Conservation (phyloP, 2,329 filamentous ascomycete species). For the Colletotrichum sp. region DNA sequence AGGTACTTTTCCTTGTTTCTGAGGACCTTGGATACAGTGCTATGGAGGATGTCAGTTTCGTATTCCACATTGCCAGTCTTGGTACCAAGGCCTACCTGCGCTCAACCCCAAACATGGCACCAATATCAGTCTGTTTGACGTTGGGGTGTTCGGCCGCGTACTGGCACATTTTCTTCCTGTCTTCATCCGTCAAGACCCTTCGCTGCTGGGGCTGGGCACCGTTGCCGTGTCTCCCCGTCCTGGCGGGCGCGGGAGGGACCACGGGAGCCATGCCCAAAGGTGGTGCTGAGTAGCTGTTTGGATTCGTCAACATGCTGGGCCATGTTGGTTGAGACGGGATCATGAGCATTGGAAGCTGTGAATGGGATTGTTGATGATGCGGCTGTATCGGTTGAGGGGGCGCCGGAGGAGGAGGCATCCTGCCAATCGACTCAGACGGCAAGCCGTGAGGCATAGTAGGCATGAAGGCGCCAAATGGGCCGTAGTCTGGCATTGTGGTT, state of each 20-base stretch:
- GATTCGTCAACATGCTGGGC: slow-evolving; percentile 83
- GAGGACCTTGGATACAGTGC: slow-evolving; percentile 98
- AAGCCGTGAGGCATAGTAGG: slow-evolving; percentile 52
- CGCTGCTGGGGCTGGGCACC: slow-evolving; percentile 67
- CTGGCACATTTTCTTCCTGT: slow-evolving; percentile 90
- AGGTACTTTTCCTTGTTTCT: slow-evolving; percentile 95
- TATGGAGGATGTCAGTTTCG: slow-evolving; percentile 46
- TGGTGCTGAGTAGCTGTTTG: slow-evolving; percentile 66
- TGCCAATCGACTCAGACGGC: slow-evolving; percentile 53
- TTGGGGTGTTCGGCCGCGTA: slow-evolving; percentile 90
- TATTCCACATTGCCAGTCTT: background rate
- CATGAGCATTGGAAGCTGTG: slow-evolving; percentile 71
- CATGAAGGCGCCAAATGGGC: slow-evolving; percentile 60
- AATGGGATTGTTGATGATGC: slow-evolving; percentile 40
- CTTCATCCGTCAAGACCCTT: slow-evolving; percentile 89
- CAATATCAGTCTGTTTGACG: slow-evolving; percentile 95
- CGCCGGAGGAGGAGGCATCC: slow-evolving; percentile 65
- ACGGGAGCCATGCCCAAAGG: slow-evolving; percentile 63
- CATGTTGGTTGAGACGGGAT: slow-evolving; percentile 72
- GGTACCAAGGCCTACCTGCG: slow-evolving; percentile 75
- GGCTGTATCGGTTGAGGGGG: slow-evolving; percentile 45
- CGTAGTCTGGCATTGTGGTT: slow-evolving; percentile 73
- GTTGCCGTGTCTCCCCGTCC: slow-evolving; percentile 54
- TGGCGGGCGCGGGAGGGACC: slow-evolving; percentile 52
- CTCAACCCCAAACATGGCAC: slow-evolving; percentile 93